A percentile compares a stretch with the other conserved stretches of the same genome.
Conservation (phyloP, 306 rosid genomes). For the Vachellia collinsii region DNA sequence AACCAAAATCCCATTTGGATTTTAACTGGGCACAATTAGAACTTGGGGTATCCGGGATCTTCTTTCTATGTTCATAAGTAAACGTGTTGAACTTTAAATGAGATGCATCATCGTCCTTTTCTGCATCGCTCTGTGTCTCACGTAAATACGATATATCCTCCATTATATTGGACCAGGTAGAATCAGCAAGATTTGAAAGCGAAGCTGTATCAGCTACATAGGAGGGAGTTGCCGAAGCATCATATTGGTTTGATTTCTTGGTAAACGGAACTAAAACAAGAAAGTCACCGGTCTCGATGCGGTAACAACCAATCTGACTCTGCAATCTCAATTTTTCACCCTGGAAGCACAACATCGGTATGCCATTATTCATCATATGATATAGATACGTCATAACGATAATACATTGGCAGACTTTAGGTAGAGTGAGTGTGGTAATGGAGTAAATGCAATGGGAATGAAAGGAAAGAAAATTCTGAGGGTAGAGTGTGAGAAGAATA, state of each 20-base stretch:
- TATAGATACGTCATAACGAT: background rate
- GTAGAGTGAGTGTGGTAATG: background rate
- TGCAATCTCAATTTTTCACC: conserved; percentile 69
- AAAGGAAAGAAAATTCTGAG: background rate
- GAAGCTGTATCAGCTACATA: conserved; percentile 40
- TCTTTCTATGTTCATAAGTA: conserved; percentile 26
- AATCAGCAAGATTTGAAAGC: conserved; percentile 57
- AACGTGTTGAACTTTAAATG: conserved; percentile 19
- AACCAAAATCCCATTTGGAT: conserved; percentile 35
- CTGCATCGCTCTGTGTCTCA: conserved; percentile 27
- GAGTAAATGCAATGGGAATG: background rate
- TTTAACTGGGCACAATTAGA: conserved; percentile 18
- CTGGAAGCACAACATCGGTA: conserved; percentile 44
- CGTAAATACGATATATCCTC: conserved; percentile 65
- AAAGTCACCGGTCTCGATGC: conserved; percentile 55
- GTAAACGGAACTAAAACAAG: conserved; percentile 71
- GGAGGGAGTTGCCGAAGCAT: conserved; percentile 26
- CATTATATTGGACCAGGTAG: conserved; percentile 72
- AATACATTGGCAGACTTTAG: background rate
- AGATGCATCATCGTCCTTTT: conserved; percentile 4
- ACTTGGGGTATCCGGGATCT: conserved; percentile 28
- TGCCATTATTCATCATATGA: background rate
- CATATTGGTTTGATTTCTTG: conserved; percentile 36
- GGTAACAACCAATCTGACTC: conserved; percentile 40
- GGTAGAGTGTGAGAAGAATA: background rate